Percentiles rank a stretch among this genome's conserved stretches.
Conservation (phyloP, 192 early-diverging fungal genomes). For the Podila clonocystis region DNA sequence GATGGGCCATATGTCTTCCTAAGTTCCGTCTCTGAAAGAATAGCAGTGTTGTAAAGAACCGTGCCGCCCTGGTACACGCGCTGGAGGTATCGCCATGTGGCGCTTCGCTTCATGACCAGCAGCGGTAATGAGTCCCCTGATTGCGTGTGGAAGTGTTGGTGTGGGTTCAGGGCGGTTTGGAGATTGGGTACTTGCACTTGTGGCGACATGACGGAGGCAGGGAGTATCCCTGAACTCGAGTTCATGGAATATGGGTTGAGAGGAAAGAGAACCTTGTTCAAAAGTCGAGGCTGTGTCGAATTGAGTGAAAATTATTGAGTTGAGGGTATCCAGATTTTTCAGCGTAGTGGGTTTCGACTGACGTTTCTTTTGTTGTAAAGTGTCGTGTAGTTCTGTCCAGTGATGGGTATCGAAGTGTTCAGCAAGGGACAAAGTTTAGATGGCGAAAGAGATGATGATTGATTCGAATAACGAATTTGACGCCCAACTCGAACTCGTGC, state of each 20-base stretch:
- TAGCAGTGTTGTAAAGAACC: slow-evolving; percentile 43
- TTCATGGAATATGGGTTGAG: neutral
- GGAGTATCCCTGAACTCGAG: neutral
- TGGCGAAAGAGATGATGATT: too few relatives aligned
- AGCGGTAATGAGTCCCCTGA: neutral
- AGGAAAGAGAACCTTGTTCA: neutral
- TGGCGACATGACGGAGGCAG: neutral
- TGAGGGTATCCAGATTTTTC: neutral
- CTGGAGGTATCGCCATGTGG: slow-evolving; percentile 45
- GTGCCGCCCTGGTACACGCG: slow-evolving; percentile 39
- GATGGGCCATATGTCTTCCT: slow-evolving; percentile 16
- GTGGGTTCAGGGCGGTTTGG: neutral
- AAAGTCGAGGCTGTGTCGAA: too few relatives aligned
- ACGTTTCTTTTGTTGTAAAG: too few relatives aligned
- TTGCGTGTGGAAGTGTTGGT: neutral
- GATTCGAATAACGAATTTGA: too few relatives aligned
- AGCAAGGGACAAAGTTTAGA: too few relatives aligned
- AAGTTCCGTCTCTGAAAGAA: slow-evolving; percentile 34
- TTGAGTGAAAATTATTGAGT: neutral
- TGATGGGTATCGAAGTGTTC: too few relatives aligned
- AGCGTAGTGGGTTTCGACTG: too few relatives aligned
- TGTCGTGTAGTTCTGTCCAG: too few relatives aligned
- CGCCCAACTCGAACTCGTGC: too few relatives aligned
- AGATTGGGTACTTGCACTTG: neutral
- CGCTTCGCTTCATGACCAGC: slow-evolving; percentile 20